phyloP scores from a whole-genome alignment of 1,284 basidiomycete genomes.

The Malassezia globosa region DNA sequence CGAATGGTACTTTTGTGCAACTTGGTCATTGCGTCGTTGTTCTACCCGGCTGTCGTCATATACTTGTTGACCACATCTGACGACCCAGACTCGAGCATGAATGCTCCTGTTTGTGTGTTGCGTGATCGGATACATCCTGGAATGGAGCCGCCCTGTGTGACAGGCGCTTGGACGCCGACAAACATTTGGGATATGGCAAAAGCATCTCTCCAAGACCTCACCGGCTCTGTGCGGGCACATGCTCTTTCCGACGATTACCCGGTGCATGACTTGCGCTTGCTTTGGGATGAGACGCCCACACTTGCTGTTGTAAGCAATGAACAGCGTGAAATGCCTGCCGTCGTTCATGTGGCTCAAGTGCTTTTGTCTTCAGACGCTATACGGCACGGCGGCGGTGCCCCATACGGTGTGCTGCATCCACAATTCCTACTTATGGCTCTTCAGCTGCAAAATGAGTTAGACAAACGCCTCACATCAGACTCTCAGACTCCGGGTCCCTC shows the following conservation, averaged over 20 bases:
- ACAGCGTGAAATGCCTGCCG: constrained; percentile 1
- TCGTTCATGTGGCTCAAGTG: constrained; percentile 36
- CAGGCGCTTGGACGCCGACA: constrained; percentile 6
- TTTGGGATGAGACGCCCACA: constrained; percentile 39
- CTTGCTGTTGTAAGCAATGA: constrained; percentile 8
- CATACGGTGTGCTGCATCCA: constrained; percentile 32
- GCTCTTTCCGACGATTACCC: background rate
- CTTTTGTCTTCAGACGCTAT: constrained; percentile 41
- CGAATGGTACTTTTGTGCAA: constrained; percentile 83
- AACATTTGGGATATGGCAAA: constrained; percentile 15
- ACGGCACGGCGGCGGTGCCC: constrained; percentile 29
- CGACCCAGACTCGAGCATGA: background rate
- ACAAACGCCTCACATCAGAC: constrained; percentile 7
- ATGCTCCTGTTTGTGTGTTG: constrained; percentile 4
- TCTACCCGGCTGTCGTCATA: constrained; percentile 52
- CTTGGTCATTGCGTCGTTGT: constrained; percentile 86
- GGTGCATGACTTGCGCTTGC: constrained; percentile 38
- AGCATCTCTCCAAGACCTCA: constrained; percentile 10
- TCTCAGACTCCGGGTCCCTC: background rate
- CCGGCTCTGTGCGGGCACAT: constrained; percentile 4
- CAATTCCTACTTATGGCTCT: constrained; percentile 34
- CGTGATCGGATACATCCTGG: background rate
- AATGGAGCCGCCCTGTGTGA: background rate
- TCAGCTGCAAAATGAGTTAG: constrained; percentile 28
- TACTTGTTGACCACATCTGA: constrained; percentile 28